Percentiles rank a stretch among this genome's conserved stretches.
phyloP scores from a whole-genome alignment of 495 filamentous ascomycete species.

The Friedmanniomyces simplex region DNA sequence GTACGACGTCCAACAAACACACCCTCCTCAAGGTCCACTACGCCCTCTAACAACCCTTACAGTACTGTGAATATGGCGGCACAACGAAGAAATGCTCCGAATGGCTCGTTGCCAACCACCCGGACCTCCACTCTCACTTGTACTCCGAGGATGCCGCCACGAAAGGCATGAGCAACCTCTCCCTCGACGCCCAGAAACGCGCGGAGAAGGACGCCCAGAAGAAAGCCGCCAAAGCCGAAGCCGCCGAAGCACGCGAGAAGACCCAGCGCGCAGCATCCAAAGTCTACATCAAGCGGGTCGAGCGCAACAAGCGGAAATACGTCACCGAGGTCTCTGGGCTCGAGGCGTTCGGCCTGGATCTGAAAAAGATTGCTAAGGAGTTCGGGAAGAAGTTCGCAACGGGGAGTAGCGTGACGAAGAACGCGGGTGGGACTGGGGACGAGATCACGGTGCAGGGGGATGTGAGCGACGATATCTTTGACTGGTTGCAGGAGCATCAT shows the following conservation, averaged over 20 bases:
- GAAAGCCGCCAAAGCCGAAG: conserved; percentile 84
- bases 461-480: conserved; percentile 85
- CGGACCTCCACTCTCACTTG: conserved; percentile 60
- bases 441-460: conserved; percentile 98
- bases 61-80: conserved; percentile 98
- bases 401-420: conserved; percentile 82
- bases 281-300: conserved; percentile 87
- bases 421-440: conserved; percentile 64
- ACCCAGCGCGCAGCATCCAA: conserved; percentile 68
- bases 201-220: conserved; percentile 91
- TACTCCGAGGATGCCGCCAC: conserved; percentile 83
- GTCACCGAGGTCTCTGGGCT: conserved; percentile 84
- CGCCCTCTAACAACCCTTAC: not conserved
- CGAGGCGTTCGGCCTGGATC: conserved; percentile 78
- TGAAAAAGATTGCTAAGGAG: conserved; percentile 88
- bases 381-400: conserved; percentile 91
- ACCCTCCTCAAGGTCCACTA: conserved; percentile 11
- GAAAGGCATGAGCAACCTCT: conserved; percentile 72
- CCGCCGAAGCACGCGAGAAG: conserved; percentile 66
- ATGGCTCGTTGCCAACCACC: conserved; percentile 72
- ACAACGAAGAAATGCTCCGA: conserved; percentile 97
- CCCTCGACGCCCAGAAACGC: conserved; percentile 78
- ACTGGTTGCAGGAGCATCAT: conserved; percentile 80
- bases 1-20: conserved; percentile 21
- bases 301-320: conserved; percentile 94